A percentile compares a stretch with the other conserved stretches of the same genome.
phyloP scores from a whole-genome alignment of 2,329 filamentous ascomycete genomes.

The Colletotrichum melonis region DNA sequence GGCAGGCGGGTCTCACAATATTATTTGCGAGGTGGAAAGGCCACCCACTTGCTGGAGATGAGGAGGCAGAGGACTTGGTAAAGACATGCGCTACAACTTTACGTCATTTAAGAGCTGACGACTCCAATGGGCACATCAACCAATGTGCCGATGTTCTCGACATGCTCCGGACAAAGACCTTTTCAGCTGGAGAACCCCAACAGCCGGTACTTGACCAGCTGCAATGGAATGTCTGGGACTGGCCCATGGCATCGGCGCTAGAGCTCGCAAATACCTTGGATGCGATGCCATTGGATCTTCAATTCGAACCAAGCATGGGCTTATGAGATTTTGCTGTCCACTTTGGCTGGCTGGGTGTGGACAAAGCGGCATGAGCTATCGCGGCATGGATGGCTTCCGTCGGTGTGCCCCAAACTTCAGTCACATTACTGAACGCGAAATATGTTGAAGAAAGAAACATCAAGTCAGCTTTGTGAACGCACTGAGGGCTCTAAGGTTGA shows the following conservation, averaged over 20 bases:
- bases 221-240: slow-evolving; percentile 43
- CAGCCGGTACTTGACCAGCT: slow-evolving; percentile 34
- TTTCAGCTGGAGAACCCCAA: slow-evolving; percentile 25
- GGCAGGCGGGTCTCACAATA: slow-evolving; percentile 41
- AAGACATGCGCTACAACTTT: slow-evolving; percentile 35
- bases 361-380: not conserved
- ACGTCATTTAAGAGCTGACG: slow-evolving; percentile 27
- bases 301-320: slow-evolving; percentile 8
- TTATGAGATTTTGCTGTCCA: not conserved
- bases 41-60: slow-evolving; percentile 16
- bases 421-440: not conserved
- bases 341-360: not conserved
- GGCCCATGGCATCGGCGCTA: slow-evolving; percentile 41
- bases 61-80: slow-evolving; percentile 35
- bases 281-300: slow-evolving; percentile 38
- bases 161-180: slow-evolving; percentile 37
- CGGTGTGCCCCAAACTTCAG: not conserved
- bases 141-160: slow-evolving; percentile 40
- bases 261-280: slow-evolving; percentile 41
- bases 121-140: slow-evolving; percentile 24
- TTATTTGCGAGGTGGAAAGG: slow-evolving; percentile 41
- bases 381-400: not conserved
- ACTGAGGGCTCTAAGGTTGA: not conserved
- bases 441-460: not conserved
- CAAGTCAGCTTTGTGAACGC: no score